phyloP scores from a whole-genome alignment of 1,139 yeast genomes.

The Yamadazyma buinensis region DNA sequence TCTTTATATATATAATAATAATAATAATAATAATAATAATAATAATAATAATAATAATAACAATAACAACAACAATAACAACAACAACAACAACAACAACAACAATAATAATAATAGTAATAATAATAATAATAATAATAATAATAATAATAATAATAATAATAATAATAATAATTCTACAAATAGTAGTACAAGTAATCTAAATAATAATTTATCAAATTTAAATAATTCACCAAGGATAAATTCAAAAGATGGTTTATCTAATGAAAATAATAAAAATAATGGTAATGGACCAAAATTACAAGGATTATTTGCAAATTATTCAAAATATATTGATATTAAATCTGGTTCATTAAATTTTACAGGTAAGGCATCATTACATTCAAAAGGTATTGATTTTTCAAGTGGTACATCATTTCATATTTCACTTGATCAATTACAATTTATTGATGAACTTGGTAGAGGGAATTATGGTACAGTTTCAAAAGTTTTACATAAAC shows the following conservation, averaged over 20 bases:
- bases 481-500: slow-evolving; percentile 85
- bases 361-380: slow-evolving; percentile 89
- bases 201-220: slow-evolving; percentile 61
- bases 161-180: not conserved
- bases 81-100: not conserved
- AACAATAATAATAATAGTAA: not conserved
- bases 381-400: slow-evolving; percentile 89
- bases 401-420: slow-evolving; percentile 83
- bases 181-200: not conserved
- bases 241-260: not conserved
- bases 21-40: too few species aligned
- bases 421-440: slow-evolving; percentile 83
- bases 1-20: too few species aligned
- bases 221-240: slow-evolving; percentile 27
- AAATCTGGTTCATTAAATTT: slow-evolving; percentile 89
- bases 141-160: not conserved
- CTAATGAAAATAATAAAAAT: slow-evolving; percentile 1
- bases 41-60: slow-evolving; percentile 5
- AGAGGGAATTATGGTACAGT: slow-evolving; percentile 96
- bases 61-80: slow-evolving; percentile 1
- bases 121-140: not conserved
- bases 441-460: slow-evolving; percentile 82
- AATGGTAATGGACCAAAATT: not conserved
- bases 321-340: slow-evolving; percentile 83
- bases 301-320: slow-evolving; percentile 66